phyloP scores from a whole-genome alignment of 805 yeast species.

The Barnettozyma botsteinii region DNA sequence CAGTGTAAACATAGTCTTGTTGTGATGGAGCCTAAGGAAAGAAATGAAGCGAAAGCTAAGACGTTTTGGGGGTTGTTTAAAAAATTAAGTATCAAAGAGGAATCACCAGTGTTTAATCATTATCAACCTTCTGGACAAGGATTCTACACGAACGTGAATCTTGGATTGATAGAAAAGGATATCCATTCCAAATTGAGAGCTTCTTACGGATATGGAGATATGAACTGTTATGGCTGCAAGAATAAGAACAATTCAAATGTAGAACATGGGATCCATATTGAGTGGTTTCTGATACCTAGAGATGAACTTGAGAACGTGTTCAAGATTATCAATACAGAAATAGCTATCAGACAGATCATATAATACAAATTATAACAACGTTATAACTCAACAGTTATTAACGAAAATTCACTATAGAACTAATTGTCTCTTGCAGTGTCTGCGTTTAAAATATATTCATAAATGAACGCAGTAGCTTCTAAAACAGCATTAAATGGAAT shows the following conservation, averaged over 20 bases:
- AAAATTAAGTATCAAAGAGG: slow-evolving; percentile 5
- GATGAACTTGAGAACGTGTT: slow-evolving; percentile 11
- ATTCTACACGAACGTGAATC: slow-evolving; percentile 9
- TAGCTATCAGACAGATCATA: background rate
- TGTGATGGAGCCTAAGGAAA: slow-evolving; percentile 12
- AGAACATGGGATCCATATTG: slow-evolving; percentile 18
- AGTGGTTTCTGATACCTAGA: slow-evolving; percentile 24
- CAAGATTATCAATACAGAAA: slow-evolving; percentile 11
- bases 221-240: slow-evolving; percentile 22
- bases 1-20: slow-evolving; percentile 20
- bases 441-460: slow-evolving; percentile 41
- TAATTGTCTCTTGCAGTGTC: slow-evolving; percentile 21
- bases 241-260: background rate
- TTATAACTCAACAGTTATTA: too few species aligned
- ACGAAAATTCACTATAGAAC: too few species aligned
- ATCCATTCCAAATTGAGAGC: slow-evolving; percentile 17
- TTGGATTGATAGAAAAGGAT: slow-evolving; percentile 16
- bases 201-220: slow-evolving; percentile 21
- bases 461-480: slow-evolving; percentile 44
- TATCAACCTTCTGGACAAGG: slow-evolving; percentile 12
- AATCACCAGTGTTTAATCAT: background rate
- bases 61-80: slow-evolving; percentile 2
- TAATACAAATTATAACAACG: background rate
- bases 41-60: background rate
- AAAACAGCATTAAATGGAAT: slow-evolving; percentile 47